These are phyloP conservation scores for Aspergillus kassunensis DNA, from an alignment of 495 filamentous ascomycete genomes.

Conservation along the genomic window DNA sequence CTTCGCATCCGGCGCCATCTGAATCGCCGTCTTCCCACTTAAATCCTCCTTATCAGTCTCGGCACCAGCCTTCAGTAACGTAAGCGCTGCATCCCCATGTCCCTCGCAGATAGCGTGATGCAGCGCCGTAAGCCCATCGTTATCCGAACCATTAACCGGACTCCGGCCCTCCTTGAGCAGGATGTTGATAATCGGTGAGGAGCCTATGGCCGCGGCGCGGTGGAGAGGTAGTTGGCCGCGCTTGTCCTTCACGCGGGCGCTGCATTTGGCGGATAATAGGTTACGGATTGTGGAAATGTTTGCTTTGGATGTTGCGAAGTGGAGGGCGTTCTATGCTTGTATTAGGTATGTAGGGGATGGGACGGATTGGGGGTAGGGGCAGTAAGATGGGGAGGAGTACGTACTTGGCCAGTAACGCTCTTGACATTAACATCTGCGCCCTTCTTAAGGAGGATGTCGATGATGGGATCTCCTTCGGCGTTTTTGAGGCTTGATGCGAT, in stretches of 20 bases:
- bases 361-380: not conserved
- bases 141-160: conserved; percentile 84
- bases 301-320: conserved; percentile 86
- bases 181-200: conserved; percentile 76
- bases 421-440: conserved; percentile 79
- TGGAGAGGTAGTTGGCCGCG: conserved; percentile 84
- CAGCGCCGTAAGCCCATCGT: conserved; percentile 76
- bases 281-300: conserved; percentile 77
- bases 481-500: conserved; percentile 77
- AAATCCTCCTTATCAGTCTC: conserved; percentile 73
- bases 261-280: conserved; percentile 71
- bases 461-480: conserved; percentile 47
- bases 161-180: conserved; percentile 71
- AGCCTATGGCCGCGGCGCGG: conserved; percentile 85
- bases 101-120: conserved; percentile 95
- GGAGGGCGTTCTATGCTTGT: conserved; percentile 64
- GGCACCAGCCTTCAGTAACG: conserved; percentile 78
- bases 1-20: conserved; percentile 79
- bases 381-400: not conserved
- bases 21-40: conserved; percentile 70
- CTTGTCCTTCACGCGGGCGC: conserved; percentile 79
- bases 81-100: conserved; percentile 82
- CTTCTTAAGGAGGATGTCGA: conserved; percentile 74
- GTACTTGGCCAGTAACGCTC: conserved; percentile 62
- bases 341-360: not conserved